phyloP scores from a whole-genome alignment of 352 stramenopile species.

The Blastocystis sp. region DNA sequence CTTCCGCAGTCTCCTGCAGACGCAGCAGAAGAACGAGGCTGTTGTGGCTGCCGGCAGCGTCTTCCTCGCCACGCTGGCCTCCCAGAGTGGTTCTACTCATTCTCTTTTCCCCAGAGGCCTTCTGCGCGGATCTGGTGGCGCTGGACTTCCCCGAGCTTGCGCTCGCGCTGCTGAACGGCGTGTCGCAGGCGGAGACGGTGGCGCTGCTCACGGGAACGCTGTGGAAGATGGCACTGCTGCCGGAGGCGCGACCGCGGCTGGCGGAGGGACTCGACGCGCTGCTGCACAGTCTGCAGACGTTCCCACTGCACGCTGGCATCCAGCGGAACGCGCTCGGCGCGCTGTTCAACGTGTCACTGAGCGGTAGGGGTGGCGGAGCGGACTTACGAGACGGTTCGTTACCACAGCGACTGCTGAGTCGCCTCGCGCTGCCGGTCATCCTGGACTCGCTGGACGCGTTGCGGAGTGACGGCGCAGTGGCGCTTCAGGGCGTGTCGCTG shows the following conservation, averaged over 20 bases:
- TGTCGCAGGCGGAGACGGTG: not conserved
- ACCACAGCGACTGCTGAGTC: slow-evolving; percentile 3
- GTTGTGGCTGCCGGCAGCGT: not conserved
- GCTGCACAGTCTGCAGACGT: not conserved
- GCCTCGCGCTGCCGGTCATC: not conserved
- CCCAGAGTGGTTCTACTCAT: not conserved
- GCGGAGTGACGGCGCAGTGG: not conserved
- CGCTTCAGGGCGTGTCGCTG: not conserved
- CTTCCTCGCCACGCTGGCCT: not conserved
- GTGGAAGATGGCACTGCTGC: not conserved
- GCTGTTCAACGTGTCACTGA: not conserved
- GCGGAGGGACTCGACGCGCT: not conserved
- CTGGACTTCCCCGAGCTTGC: not conserved
- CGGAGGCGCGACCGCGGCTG: not conserved
- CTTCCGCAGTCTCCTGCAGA: not conserved
- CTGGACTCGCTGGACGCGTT: not conserved
- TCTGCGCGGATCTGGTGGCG: not conserved
- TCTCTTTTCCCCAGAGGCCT: not conserved
- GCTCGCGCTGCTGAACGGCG: not conserved
- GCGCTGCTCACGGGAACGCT: slow-evolving; percentile 19
- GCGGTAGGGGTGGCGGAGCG: not conserved
- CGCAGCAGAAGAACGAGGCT: not conserved
- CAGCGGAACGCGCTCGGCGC: not conserved
- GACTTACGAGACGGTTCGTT: too few species aligned
- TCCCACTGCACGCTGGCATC: not conserved